Evolutionary conservation across 2,329 filamentous ascomycete species (phyloP).

Genomic region (Alternaria infectoria): DNA sequence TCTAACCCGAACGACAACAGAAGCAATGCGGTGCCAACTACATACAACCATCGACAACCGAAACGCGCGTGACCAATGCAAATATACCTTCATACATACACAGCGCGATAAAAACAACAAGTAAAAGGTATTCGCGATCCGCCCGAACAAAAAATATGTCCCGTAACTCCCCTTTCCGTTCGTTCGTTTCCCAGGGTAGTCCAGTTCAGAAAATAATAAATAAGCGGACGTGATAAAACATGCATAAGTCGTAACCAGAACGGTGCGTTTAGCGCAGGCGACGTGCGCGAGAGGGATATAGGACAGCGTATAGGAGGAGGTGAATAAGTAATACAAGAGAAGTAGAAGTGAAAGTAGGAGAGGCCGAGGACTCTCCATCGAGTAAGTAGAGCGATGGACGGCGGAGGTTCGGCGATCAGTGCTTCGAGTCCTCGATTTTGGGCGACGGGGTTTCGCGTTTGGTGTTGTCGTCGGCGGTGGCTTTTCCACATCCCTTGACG

Average conservation of each 20-base stretch:
- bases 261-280: constrained; percentile 32
- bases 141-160: constrained; percentile 8
- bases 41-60: constrained; percentile 2
- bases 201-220: constrained; percentile 30
- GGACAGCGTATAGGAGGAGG: constrained; percentile 13
- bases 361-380: background rate
- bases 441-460: constrained; percentile 45
- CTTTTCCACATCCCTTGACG: constrained; percentile 71
- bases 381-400: background rate
- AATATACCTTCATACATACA: constrained; percentile 27
- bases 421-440: constrained; percentile 42
- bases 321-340: constrained; percentile 45
- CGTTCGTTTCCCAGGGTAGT: constrained; percentile 17
- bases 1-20: background rate
- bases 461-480: constrained; percentile 36
- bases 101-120: constrained; percentile 28
- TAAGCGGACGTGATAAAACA: background rate
- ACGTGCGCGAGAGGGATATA: constrained; percentile 13
- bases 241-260: constrained; percentile 30
- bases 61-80: constrained; percentile 3
- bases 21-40: background rate
- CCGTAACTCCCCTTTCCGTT: constrained; percentile 3
- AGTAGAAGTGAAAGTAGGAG: constrained; percentile 27
- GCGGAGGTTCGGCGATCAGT: constrained; percentile 15
- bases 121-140: constrained; percentile 41